phyloP scores from a whole-genome alignment of 2,329 filamentous ascomycete species.

The Elsinoe perseae region DNA sequence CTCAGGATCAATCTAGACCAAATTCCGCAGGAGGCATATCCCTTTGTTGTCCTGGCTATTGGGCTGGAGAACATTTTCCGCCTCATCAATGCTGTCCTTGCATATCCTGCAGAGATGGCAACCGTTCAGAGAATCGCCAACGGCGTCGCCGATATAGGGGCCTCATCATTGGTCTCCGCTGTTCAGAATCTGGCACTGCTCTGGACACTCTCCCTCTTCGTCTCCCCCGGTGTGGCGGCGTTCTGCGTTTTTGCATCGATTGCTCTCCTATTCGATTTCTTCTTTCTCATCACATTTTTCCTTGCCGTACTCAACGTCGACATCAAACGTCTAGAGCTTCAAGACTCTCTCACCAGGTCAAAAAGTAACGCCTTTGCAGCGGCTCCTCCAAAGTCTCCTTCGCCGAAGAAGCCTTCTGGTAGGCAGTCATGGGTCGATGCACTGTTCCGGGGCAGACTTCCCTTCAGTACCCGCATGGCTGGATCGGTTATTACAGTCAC shows the following conservation, averaged over 20 bases:
- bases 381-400: slow-evolving; percentile 17
- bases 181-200: slow-evolving; percentile 62
- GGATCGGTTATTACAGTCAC: slow-evolving; percentile 65
- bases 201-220: slow-evolving; percentile 56
- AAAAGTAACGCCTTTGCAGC: slow-evolving; percentile 25
- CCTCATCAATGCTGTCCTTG: slow-evolving; percentile 68
- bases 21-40: slow-evolving; percentile 67
- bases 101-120: slow-evolving; percentile 60
- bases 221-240: slow-evolving; percentile 62
- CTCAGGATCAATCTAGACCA: slow-evolving; percentile 67
- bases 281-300: slow-evolving; percentile 74
- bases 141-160: slow-evolving; percentile 65
- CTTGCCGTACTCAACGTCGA: slow-evolving; percentile 72
- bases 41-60: slow-evolving; percentile 66
- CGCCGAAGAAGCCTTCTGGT: slow-evolving; percentile 22
- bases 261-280: slow-evolving; percentile 67
- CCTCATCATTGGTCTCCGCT: slow-evolving; percentile 60
- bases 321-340: slow-evolving; percentile 66
- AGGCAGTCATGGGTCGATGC: slow-evolving; percentile 53
- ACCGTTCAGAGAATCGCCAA: slow-evolving; percentile 63
- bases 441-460: slow-evolving; percentile 56
- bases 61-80: slow-evolving; percentile 73
- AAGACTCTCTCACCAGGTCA: slow-evolving; percentile 55
- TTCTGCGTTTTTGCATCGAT: slow-evolving; percentile 72
- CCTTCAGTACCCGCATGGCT: slow-evolving; percentile 65